Conservation (phyloP, 108 stramenopile species). For the Nitzschia palea region DNA sequence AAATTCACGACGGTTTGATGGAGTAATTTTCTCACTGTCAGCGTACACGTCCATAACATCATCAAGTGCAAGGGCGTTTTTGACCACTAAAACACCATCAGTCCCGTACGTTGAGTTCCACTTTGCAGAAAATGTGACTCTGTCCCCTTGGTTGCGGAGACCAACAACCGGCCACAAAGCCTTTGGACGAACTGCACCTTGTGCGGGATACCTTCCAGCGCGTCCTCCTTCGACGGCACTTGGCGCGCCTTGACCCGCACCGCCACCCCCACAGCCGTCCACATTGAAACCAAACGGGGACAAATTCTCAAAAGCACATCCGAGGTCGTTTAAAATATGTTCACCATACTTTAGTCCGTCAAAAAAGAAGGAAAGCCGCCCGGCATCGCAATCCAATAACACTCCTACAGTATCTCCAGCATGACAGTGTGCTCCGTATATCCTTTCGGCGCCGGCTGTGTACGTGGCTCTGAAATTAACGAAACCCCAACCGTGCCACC, state of each 20-base stretch:
- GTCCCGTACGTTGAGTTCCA: slow-evolving; percentile 83
- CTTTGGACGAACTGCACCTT: slow-evolving; percentile 69
- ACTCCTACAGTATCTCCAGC: slow-evolving; percentile 94
- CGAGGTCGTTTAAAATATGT: slow-evolving; percentile 93
- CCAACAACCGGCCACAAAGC: slow-evolving; percentile 95
- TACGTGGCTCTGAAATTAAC: slow-evolving; percentile 93
- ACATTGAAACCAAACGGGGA: slow-evolving; percentile 88
- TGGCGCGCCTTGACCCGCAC: slow-evolving; percentile 83
- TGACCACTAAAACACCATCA: slow-evolving; percentile 53
- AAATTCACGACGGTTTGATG: neutral
- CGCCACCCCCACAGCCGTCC: slow-evolving; percentile 84
- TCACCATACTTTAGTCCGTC: slow-evolving; percentile 97
- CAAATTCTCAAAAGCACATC: slow-evolving; percentile 92
- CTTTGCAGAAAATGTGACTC: slow-evolving; percentile 85
- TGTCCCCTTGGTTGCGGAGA: slow-evolving; percentile 87
- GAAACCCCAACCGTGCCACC: slow-evolving; percentile 91
- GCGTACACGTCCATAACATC: slow-evolving; percentile 60
- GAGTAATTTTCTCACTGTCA: neutral
- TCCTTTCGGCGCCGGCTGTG: slow-evolving; percentile 82
- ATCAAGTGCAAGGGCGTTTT: slow-evolving; percentile 70
- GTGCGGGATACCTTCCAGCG: slow-evolving; percentile 65
- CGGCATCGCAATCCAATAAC: slow-evolving; percentile 92
- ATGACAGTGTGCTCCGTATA: slow-evolving; percentile 91
- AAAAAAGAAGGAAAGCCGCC: slow-evolving; percentile 89
- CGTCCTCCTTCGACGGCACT: slow-evolving; percentile 74